Conservation (phyloP, 352 stramenopile genomes). For the Phytophthora sojae region DNA sequence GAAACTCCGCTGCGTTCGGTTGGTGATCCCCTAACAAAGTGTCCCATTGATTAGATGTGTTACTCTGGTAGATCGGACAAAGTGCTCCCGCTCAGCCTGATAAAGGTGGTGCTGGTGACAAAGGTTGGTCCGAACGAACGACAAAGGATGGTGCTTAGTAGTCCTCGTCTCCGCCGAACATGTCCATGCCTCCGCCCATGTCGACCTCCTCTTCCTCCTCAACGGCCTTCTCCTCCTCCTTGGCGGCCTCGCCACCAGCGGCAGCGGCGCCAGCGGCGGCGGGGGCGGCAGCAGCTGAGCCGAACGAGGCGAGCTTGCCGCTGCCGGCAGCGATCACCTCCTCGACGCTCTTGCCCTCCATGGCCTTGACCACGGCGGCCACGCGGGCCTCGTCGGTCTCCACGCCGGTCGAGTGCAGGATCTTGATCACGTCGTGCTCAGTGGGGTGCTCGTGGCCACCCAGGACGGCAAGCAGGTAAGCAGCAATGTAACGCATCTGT, state of each 20-base stretch:
- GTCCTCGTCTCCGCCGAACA: slow-evolving; percentile 89
- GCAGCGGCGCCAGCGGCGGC: slow-evolving; percentile 59
- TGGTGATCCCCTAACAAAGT: slow-evolving; percentile 65
- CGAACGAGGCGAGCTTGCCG: slow-evolving; percentile 87
- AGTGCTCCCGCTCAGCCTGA: slow-evolving; percentile 6
- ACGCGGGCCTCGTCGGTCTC: slow-evolving; percentile 86
- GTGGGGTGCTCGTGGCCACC: slow-evolving; percentile 92
- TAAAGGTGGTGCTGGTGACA: neutral
- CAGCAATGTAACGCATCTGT: slow-evolving; percentile 98
- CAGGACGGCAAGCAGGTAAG: slow-evolving; percentile 96
- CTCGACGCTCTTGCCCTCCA: slow-evolving; percentile 87
- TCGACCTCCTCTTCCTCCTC: slow-evolving; percentile 89
- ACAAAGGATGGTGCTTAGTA: slow-evolving; percentile 67
- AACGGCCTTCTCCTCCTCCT: slow-evolving; percentile 73
- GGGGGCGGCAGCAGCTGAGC: slow-evolving; percentile 62
- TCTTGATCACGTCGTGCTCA: slow-evolving; percentile 91
- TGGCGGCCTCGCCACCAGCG: slow-evolving; percentile 54
- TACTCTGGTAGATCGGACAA: slow-evolving; percentile 47
- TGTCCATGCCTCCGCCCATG: slow-evolving; percentile 89
- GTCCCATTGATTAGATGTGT: slow-evolving; percentile 78
- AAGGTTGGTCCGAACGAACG: slow-evolving; percentile 15
- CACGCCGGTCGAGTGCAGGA: slow-evolving; percentile 91
- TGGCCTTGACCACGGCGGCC: slow-evolving; percentile 76
- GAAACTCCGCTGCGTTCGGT: neutral
- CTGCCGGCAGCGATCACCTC: slow-evolving; percentile 84